Base-by-base conservation (phyloP, 1,139 yeast genomes). In the Geotrichum australiense region DNA sequence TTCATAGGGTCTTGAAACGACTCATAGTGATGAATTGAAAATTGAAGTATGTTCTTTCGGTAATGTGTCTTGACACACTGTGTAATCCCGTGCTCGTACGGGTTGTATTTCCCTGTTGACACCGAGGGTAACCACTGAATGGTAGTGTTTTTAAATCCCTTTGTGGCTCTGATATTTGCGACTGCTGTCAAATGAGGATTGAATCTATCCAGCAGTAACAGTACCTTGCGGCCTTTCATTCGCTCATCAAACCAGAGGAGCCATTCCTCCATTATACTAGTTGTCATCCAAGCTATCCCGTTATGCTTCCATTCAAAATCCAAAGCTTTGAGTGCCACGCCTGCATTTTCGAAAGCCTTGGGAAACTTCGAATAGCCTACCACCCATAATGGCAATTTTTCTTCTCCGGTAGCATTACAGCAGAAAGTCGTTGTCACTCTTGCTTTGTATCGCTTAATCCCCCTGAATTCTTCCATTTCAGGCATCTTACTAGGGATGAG, bases 221-320 rank as follows among this genome's bases (percentile, higher is more conserved):
- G 30, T 7, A 41, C 44, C 6, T 37, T 31, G 6, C 44, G 35
- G 16, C 35, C 37, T 18, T 36, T 35, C 44, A 41, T 41, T 10
- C 34, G 35, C 5, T 36, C 33, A 15, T 41, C 44, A 33, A 41
- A 41, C 44, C 44, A 41, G 11, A 32, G 12, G 23, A 41, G 23
- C 44, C 44, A 41, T 25, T 41, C 44, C 27, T 41, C 44, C 44
- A 41, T 41, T 14, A 41, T 41, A 11, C 41, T 19, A n/a, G 44
- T 36, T 4, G 44, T 41, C 44, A 41, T 41, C 44, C 44, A 41
- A 3, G 44, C 44, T 36, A 41, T 41, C 14, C 44, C 44, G 22
- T 41, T 41, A 29, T 41, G 44, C 25, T 41, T 41, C 44, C 44
- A 41, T 26, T 41, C 44, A 37, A 41, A 41, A 26, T 41, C 44